Conservation (phyloP, 2,329 filamentous ascomycete genomes). For the Fusarium dimerum region DNA sequence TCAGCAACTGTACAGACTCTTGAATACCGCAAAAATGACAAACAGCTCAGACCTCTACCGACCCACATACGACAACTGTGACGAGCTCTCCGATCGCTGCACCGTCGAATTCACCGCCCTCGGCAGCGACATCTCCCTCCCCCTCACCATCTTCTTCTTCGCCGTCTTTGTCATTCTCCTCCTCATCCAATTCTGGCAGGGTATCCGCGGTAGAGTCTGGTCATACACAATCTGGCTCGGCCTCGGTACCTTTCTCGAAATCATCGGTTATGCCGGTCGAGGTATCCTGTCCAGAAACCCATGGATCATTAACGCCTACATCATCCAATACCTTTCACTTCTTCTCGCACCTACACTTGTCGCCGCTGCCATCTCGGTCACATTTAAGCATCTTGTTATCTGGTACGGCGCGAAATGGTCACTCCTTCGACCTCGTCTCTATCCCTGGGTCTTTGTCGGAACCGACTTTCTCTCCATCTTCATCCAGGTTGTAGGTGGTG, state of each 20-base stretch:
- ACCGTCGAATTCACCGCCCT: slow-evolving; percentile 27
- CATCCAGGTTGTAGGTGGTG: slow-evolving; percentile 25
- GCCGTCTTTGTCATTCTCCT: slow-evolving; percentile 36
- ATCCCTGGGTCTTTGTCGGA: slow-evolving; percentile 52
- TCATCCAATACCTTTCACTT: slow-evolving; percentile 42
- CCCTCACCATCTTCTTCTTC: slow-evolving; percentile 34
- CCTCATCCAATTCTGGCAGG: slow-evolving; percentile 35
- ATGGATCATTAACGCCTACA: slow-evolving; percentile 41
- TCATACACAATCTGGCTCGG: slow-evolving; percentile 38
- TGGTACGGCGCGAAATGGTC: slow-evolving; percentile 44
- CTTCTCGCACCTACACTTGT: slow-evolving; percentile 45
- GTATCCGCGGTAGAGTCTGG: slow-evolving; percentile 39
- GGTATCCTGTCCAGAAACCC: slow-evolving; percentile 40
- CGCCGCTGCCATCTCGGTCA: slow-evolving; percentile 48
- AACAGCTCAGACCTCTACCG: neutral
- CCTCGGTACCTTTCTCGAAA: slow-evolving; percentile 41
- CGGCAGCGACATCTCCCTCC: slow-evolving; percentile 22
- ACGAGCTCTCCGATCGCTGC: slow-evolving; percentile 24
- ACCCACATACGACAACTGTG: slow-evolving; percentile 14
- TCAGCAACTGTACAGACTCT: too few species aligned
- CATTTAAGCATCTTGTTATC: slow-evolving; percentile 46
- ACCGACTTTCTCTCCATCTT: slow-evolving; percentile 46
- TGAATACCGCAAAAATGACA: neutral
- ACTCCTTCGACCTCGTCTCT: slow-evolving; percentile 41
- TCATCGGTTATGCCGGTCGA: slow-evolving; percentile 43